Evolutionary conservation across 352 stramenopile genomes (phyloP), one percentile per base, ranked within the genome.

Genomic region (Pythium brachiatum): DNA sequence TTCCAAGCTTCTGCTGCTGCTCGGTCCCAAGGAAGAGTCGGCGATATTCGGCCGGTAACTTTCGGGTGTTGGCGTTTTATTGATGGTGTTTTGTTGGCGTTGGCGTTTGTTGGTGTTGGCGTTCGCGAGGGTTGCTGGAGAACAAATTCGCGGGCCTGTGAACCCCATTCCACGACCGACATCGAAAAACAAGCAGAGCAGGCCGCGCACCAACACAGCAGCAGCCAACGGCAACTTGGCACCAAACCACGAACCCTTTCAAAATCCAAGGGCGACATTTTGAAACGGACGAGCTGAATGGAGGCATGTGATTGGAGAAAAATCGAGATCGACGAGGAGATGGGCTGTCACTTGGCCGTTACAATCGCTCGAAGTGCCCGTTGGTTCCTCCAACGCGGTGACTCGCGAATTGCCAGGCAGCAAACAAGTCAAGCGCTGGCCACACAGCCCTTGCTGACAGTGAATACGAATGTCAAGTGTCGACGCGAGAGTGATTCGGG

Each of bases 261-360:
- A 46, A 46, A 46, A 46, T 46, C 38, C 38, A 9, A 23, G 13
- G 4, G 3, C 38, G 13, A 18, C 15, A 46, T 68, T 63, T 53
- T 60, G 62, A 68, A 68, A 68, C 62, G 62, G 62, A 68, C 62
- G 48, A 18, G 23, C 15, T 16, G 25, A 50, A 58, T 53, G 21
- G 50, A 38, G 38, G 16, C 15, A 3, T 29, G 2, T 51, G 47
- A 55, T 68, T 68, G 54, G 62, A 15, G n/a, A 34, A 60, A 68
- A 68, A 32, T 34, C 38, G 6, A 18, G 47, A 63, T 62, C 21
- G 15, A 57, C 29, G 29, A 59, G 52, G 52, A 16, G 52, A 57
- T 57, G 52, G 52, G 52, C n/a, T 31, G 27, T 13, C 36, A 18
- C 12, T 23, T 16, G 46, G 18, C 53, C 54, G 61, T 68, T 68